Evolutionary conservation across 1,284 basidiomycete species (phyloP), one percentile per base, ranked within the genome.

Genomic region (Puccinia brachypodii): DNA sequence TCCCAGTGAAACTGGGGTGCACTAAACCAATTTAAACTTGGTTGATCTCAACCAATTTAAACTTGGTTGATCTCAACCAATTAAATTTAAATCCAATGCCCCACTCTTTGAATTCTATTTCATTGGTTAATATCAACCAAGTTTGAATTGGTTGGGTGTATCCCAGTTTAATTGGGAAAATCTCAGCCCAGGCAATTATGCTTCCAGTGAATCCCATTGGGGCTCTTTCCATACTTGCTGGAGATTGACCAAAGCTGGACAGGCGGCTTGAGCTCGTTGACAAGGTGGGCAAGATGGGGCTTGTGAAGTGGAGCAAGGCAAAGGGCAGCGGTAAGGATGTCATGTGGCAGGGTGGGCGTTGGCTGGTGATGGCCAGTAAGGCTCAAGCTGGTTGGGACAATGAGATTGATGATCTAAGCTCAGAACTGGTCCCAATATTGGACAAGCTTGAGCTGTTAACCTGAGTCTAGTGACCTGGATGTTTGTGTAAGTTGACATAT

Each of bases 401-500:
- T n/a, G 79, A 86, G 84, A 42, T 82, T 84, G 69, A 83, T 96
- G 90, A 44, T 90, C 90, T 81, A 97, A 90, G 73, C 94, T 93
- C 86, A 93, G 92, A 28, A 93, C 94, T 86, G 90, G 90, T 83
- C 92, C 91, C 83, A 98, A 89, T 90, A 93, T 97, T 50, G 95
- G 95, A 89, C 95, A 98, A 53, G 84, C 58, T 50, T 73, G 36
- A 44, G 82, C 68, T 75, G 42, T 42, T 33, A 68, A 38, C n/a
- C 73, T 72, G 42, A 77, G 76, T 8, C 73, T 33, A 83, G 74
- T 84, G 83, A 81, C 83, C 83, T 33, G 84, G 60, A 90, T 88
- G 19, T 92, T 93, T 0, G 91, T 87, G 1, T 91, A 89, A 83
- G 92, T 92, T 84, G 92, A 94, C 84, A 97, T 90, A 40, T 90